These are phyloP conservation scores for Lipomyces yamadae DNA, from an alignment of 805 yeast genomes.

Conservation along the genomic window DNA sequence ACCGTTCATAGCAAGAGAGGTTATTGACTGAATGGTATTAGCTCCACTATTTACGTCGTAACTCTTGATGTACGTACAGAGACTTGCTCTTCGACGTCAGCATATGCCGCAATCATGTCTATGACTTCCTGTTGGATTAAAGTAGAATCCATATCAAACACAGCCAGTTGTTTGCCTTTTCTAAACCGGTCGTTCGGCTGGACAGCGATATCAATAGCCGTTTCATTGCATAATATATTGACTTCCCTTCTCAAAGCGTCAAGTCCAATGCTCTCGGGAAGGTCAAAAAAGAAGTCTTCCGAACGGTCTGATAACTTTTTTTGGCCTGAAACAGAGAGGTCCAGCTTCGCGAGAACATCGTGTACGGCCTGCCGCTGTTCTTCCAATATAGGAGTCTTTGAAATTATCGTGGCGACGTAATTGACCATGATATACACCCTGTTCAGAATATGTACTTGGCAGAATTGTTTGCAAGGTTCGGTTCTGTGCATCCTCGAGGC, in stretches of 20 bases:
- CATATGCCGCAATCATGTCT: constrained; percentile 92
- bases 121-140: constrained; percentile 95
- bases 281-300: constrained; percentile 20
- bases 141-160: constrained; percentile 98
- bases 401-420: constrained; percentile 21
- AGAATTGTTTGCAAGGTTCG: no score
- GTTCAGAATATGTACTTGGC: no score
- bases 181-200: constrained; percentile 25
- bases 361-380: constrained; percentile 20
- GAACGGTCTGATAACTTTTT: constrained; percentile 27
- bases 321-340: not conserved
- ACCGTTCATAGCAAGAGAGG: constrained; percentile 96
- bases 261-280: constrained; percentile 15
- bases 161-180: constrained; percentile 55
- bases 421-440: constrained; percentile 6
- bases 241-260: constrained; percentile 10
- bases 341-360: constrained; percentile 4
- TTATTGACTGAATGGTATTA: constrained; percentile 54
- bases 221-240: constrained; percentile 19
- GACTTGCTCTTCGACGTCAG: constrained; percentile 86
- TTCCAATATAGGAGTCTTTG: constrained; percentile 11
- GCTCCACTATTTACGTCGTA: not conserved
- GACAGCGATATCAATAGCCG: constrained; percentile 25
- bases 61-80: constrained; percentile 50
- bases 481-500: no score